Evolutionary conservation across 495 filamentous ascomycete genomes (phyloP).

Genomic region (Halenospora varia): DNA sequence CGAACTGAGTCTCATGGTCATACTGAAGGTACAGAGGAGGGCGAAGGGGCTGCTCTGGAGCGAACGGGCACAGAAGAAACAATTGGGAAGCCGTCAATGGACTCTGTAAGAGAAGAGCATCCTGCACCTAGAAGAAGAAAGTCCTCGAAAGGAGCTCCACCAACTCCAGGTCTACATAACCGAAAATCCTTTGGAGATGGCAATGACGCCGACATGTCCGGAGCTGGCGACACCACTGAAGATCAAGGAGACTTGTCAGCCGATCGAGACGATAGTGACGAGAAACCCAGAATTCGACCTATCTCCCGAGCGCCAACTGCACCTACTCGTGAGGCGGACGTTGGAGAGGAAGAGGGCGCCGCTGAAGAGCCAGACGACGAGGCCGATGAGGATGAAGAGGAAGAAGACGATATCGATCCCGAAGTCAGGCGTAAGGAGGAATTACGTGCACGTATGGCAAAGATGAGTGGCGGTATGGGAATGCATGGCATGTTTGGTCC

Average conservation of each 20-base stretch:
- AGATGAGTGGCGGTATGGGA: conserved; percentile 97
- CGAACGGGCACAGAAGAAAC: conserved; percentile 47
- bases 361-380: conserved; percentile 40
- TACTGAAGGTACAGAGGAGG: conserved; percentile 31
- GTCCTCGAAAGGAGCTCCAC: conserved; percentile 48
- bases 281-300: conserved; percentile 32
- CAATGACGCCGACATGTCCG: conserved; percentile 89
- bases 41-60: conserved; percentile 37
- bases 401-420: conserved; percentile 86
- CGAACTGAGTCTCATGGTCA: conserved; percentile 54
- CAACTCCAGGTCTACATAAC: conserved; percentile 19
- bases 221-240: conserved; percentile 76
- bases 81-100: conserved; percentile 52
- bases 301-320: conserved; percentile 25
- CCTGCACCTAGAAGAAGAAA: conserved; percentile 45
- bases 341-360: conserved; percentile 38
- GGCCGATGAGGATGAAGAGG: conserved; percentile 63
- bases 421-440: conserved; percentile 85
- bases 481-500: conserved; percentile 92
- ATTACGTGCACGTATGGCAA: conserved; percentile 90
- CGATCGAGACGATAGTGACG: conserved; percentile 71
- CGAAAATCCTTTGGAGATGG: conserved; percentile 63
- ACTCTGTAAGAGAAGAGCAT: conserved; percentile 43
- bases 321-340: conserved; percentile 21
- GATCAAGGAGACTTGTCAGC: conserved; percentile 72